phyloP scores from a whole-genome alignment of 2,329 filamentous ascomycete species.

The Apiospora hydei region DNA sequence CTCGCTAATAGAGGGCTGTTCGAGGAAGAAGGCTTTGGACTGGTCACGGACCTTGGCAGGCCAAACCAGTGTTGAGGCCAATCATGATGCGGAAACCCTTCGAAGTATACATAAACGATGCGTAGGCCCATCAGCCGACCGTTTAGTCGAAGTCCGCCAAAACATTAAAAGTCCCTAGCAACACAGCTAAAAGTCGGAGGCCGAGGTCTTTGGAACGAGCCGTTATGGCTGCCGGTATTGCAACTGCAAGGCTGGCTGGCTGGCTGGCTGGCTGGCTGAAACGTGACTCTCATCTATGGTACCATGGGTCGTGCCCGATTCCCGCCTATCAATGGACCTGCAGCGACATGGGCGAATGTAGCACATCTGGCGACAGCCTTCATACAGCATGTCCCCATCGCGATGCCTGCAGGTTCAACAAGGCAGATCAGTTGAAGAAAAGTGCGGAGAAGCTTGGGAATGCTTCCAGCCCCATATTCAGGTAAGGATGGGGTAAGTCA shows the following conservation, averaged over 20 bases:
- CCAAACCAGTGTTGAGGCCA: background rate
- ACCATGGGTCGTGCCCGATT: background rate
- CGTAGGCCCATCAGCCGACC: slow-evolving; percentile 1
- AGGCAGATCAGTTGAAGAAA: slow-evolving; percentile 1
- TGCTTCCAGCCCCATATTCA: slow-evolving; percentile 10
- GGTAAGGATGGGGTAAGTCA: slow-evolving; percentile 18
- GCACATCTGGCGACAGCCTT: background rate
- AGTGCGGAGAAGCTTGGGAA: slow-evolving; percentile 12
- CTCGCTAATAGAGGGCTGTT: background rate
- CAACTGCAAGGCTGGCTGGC: background rate
- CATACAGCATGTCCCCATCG: slow-evolving; percentile 2
- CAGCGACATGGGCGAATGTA: background rate
- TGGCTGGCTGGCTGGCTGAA: slow-evolving; percentile 8
- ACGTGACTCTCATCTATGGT: background rate
- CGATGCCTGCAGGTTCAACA: background rate
- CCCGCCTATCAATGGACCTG: too few relatives aligned
- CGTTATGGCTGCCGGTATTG: background rate
- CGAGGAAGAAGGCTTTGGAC: background rate
- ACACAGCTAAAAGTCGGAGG: background rate
- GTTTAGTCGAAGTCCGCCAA: slow-evolving; percentile 4
- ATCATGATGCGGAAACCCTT: background rate
- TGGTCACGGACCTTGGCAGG: background rate
- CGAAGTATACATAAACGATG: background rate
- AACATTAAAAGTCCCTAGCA: background rate
- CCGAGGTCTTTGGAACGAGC: background rate